Conservation (phyloP, 495 filamentous ascomycete species). For the Neurospora sp. region DNA sequence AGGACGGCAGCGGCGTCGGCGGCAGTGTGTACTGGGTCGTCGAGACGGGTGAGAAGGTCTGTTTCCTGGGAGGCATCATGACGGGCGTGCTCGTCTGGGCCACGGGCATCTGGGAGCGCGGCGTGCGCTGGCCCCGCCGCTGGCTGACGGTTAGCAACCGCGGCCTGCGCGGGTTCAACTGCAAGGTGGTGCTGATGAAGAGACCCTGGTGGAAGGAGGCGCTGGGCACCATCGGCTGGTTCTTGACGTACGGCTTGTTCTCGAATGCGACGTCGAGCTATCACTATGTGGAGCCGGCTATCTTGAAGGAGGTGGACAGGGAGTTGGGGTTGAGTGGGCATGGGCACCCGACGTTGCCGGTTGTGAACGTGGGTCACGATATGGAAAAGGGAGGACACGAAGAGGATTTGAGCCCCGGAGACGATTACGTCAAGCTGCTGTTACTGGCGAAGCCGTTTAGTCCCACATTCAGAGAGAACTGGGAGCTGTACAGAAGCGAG, state of each 20-base stretch:
- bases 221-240: constrained; percentile 56
- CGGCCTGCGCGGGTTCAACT: constrained; percentile 83
- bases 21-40: constrained; percentile 94
- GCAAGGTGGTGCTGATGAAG: constrained; percentile 84
- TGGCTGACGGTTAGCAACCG: constrained; percentile 85
- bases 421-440: constrained; percentile 83
- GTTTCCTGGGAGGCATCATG: constrained; percentile 75
- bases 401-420: constrained; percentile 81
- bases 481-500: constrained; percentile 85
- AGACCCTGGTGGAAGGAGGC: constrained; percentile 75
- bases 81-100: constrained; percentile 80
- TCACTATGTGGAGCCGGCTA: constrained; percentile 51
- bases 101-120: constrained; percentile 90
- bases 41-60: constrained; percentile 77
- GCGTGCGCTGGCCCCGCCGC: constrained; percentile 84
- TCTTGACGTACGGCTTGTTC: constrained; percentile 67
- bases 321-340: constrained; percentile 30
- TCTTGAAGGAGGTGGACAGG: constrained; percentile 41
- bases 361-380: constrained; percentile 31
- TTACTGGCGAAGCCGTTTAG: constrained; percentile 92
- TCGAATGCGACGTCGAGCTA: constrained; percentile 55
- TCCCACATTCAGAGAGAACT: constrained; percentile 90
- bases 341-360: constrained; percentile 24
- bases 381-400: constrained; percentile 51
- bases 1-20: constrained; percentile 82